These are phyloP conservation scores for Gloeopeniophorella convolvens DNA, from an alignment of 768 basidiomycete species.

Conservation along the genomic window DNA sequence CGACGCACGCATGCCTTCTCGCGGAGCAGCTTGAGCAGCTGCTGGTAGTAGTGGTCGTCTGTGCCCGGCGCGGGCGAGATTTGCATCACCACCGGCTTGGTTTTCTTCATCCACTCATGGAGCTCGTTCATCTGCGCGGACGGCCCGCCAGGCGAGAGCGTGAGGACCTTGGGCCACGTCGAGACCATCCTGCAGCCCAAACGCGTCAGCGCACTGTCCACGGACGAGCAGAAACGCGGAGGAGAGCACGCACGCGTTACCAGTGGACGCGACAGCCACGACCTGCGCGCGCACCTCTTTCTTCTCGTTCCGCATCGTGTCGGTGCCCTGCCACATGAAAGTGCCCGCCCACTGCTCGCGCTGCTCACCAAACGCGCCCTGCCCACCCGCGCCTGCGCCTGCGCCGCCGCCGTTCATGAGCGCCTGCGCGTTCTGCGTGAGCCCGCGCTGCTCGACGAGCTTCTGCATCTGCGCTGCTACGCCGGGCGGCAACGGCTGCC, in stretches of 20 bases:
- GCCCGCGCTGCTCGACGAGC: slow-evolving; percentile 11
- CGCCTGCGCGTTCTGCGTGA: slow-evolving; percentile 1
- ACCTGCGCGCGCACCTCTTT: slow-evolving; percentile 19
- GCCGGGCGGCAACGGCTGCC: slow-evolving; percentile 1
- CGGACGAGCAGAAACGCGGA: neutral
- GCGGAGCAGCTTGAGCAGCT: slow-evolving; percentile 13
- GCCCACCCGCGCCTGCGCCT: neutral
- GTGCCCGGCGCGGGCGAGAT: slow-evolving; percentile 6
- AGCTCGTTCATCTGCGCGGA: slow-evolving; percentile 14
- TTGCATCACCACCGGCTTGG: slow-evolving; percentile 7
- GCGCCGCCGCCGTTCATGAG: neutral
- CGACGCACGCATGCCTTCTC: slow-evolving; percentile 13
- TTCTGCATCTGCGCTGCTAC: slow-evolving; percentile 19
- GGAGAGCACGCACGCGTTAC: slow-evolving; percentile 10
- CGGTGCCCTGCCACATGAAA: slow-evolving; percentile 16
- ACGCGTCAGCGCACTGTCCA: neutral
- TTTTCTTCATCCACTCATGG: slow-evolving; percentile 17
- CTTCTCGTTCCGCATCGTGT: slow-evolving; percentile 14
- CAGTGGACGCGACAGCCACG: slow-evolving; percentile 3
- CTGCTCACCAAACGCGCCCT: neutral
- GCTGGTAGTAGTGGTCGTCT: slow-evolving; percentile 8
- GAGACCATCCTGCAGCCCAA: neutral
- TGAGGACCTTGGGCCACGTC: slow-evolving; percentile 16
- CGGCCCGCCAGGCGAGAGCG: slow-evolving; percentile 8
- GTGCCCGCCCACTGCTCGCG: slow-evolving; percentile 13